phyloP scores from a whole-genome alignment of 768 basidiomycete species.

The Hirschioporus abietinus region DNA sequence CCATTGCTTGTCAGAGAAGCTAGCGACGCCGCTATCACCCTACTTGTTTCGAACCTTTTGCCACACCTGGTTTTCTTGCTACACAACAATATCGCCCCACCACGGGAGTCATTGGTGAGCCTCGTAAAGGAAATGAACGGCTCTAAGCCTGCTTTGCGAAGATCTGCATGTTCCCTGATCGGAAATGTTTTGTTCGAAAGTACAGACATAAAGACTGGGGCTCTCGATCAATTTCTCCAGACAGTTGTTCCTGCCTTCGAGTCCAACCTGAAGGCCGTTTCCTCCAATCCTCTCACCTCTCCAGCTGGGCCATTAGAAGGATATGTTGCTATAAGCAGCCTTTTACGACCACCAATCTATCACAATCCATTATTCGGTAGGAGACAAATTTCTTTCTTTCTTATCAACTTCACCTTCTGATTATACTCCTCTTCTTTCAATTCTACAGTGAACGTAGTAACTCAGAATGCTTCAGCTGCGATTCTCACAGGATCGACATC shows the following conservation, averaged over 20 bases:
- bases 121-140: constrained; percentile 70
- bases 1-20: constrained; percentile 66
- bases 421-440: constrained; percentile 9
- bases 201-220: constrained; percentile 32
- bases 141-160: constrained; percentile 53
- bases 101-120: constrained; percentile 38
- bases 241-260: constrained; percentile 61
- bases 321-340: constrained; percentile 65
- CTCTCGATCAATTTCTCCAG: constrained; percentile 47
- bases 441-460: constrained; percentile 40
- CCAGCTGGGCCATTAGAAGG: constrained; percentile 75
- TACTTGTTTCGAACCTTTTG: constrained; percentile 50
- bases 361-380: constrained; percentile 49
- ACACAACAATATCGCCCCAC: constrained; percentile 32
- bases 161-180: constrained; percentile 56
- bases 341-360: constrained; percentile 54
- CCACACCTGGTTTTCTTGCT: constrained; percentile 57
- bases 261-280: constrained; percentile 57
- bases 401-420: constrained; percentile 9
- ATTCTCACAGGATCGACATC: constrained; percentile 41
- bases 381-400: constrained; percentile 20
- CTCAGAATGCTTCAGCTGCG: constrained; percentile 42
- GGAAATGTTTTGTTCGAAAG: constrained; percentile 56
- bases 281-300: constrained; percentile 53
- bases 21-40: constrained; percentile 56